Base-by-base conservation (phyloP, 2,329 filamentous ascomycete species). In the Davidsoniella neocaledoniae region DNA sequence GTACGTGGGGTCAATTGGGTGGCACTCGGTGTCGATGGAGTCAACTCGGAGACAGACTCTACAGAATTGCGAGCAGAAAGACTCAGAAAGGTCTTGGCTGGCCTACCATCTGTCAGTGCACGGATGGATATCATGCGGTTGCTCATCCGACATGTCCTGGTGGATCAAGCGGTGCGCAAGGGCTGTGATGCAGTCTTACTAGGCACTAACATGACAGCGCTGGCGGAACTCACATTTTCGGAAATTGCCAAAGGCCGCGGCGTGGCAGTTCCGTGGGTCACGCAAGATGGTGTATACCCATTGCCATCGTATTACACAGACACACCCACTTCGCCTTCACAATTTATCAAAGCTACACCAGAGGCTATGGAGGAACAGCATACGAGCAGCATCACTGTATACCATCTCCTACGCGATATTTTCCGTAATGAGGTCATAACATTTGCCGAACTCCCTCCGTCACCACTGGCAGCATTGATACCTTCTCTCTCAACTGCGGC, bases 191-290 rank as follows among this genome's bases (percentile, higher is more conserved):
- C 78, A 10, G 72, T 96, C 40, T 65, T 96, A 1, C 81, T 91
- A 63, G 88, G 85, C 19, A 81, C 90, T 64, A 93, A 79, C 56
- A 94, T 91, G 17, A 95, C 87, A 4, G 77, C 80, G 14, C 77
- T 98, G 26, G 90, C 91, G 3, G 86, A 90, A 56, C 79, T 86
- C 58, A 85, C 86, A 0, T 75, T 98, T 12, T 73, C 86, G 5
- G 86, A 91, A 65, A 87, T 90, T 2, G 87, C 90, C 21, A 95
- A 94, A 65, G 91, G 91, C 1, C 76, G 90, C 45, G 91, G 90
- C 1, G 87, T 82, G 56, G 77, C 83, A 4, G 66, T 96, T 17
- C 85, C 88, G 1, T 90, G 82, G 79, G 77, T 84, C 57, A 76
- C 88, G 14, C 77, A 79, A 46, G 91, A 96, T 61, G 87, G 86